These are phyloP conservation scores for Hawksworthiomyces lignivorus DNA, from an alignment of 2,329 filamentous ascomycete genomes.

Conservation along the genomic window DNA sequence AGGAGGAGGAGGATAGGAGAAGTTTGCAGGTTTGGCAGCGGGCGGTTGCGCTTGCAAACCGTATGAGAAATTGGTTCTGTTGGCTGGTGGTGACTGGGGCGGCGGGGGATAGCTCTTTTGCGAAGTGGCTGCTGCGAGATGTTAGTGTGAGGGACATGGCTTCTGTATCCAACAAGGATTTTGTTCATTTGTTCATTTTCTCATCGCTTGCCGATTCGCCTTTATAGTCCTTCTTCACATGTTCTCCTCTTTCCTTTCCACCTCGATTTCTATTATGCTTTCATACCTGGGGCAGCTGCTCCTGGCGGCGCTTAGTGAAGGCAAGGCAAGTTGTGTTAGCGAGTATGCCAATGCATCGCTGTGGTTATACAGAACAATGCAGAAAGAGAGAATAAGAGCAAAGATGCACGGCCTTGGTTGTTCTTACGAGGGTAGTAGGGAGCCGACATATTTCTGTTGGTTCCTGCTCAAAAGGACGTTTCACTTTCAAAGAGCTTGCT, in stretches of 20 bases:
- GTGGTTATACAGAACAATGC: no score
- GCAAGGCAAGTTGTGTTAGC: no score
- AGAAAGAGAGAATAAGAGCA: no score
- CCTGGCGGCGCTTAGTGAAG: conserved; percentile 21
- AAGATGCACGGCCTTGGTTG: no score
- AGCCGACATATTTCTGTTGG: conserved; percentile 11
- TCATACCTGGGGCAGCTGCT: conserved; percentile 8
- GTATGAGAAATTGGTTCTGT: conserved; percentile 29
- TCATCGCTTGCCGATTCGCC: no score
- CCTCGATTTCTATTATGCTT: no score
- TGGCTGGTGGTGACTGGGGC: conserved; percentile 28
- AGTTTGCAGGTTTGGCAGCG: conserved; percentile 15
- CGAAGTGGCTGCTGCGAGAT: conserved; percentile 5
- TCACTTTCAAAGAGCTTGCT: no score
- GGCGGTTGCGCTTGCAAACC: conserved; percentile 21
- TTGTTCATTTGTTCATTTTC: no score
- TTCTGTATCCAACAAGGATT: no score
- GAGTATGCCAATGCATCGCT: no score
- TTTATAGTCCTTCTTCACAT: background rate
- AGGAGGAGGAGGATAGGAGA: conserved; percentile 26
- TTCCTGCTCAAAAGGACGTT: background rate
- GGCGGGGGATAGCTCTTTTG: conserved; percentile 27
- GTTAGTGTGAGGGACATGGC: no score
- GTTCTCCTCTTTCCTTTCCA: no score
- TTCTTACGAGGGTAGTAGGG: conserved; percentile 21